Percentiles rank a stretch among this genome's conserved stretches.
Evolutionary conservation across 768 basidiomycete species (phyloP).

Genomic region (Russula dissimulans): DNA sequence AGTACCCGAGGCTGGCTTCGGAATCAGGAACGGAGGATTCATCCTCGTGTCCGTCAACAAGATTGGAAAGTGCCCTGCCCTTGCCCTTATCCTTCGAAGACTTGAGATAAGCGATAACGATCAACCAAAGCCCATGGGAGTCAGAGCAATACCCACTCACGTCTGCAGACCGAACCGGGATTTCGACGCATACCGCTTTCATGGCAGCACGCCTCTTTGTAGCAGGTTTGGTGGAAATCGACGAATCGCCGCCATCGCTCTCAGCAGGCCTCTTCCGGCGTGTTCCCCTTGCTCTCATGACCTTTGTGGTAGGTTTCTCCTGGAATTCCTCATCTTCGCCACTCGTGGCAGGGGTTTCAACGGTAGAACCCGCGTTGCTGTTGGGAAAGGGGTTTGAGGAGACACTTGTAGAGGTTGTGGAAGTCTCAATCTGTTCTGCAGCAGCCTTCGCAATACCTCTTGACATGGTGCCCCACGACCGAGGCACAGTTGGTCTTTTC

Average conservation of each 20-base stretch:
- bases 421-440: not conserved
- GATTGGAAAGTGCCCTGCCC: conserved; percentile 3
- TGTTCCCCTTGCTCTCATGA: conserved; percentile 6
- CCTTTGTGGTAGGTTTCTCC: conserved; percentile 19
- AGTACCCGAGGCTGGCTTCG: conserved; percentile 29
- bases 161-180: conserved; percentile 7
- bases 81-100: conserved; percentile 14
- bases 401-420: conserved; percentile 10
- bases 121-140: not conserved
- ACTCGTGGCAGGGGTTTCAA: conserved; percentile 13
- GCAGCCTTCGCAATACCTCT: not conserved
- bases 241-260: conserved; percentile 34
- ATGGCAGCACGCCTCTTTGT: conserved; percentile 20
- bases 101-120: conserved; percentile 12
- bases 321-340: conserved; percentile 21
- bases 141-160: conserved; percentile 14
- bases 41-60: not conserved
- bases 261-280: conserved; percentile 18
- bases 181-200: conserved; percentile 21
- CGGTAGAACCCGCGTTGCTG: conserved; percentile 13
- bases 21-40: conserved; percentile 41
- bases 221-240: conserved; percentile 12
- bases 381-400: conserved; percentile 11
- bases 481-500: not conserved
- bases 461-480: not conserved